Base-by-base conservation (phyloP, 768 basidiomycete species). In the Trametes villosa region DNA sequence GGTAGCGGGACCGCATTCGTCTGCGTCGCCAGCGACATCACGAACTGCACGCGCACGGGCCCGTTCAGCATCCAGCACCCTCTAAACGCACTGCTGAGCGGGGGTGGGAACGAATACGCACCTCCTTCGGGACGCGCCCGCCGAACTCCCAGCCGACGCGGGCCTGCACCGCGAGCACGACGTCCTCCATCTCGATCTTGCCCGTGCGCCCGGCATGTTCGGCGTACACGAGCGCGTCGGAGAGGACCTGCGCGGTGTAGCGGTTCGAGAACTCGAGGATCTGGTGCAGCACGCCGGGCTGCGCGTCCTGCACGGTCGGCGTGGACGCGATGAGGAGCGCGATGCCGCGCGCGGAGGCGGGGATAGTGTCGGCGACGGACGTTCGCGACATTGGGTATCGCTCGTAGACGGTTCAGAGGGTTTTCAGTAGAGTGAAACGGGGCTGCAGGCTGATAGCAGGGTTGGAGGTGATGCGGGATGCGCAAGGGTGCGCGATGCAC, bases 61-160 rank as follows among this genome's bases (percentile, higher is more conserved):
- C 2, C 18, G 15, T 2, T 30, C 15, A 31, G 27, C 7, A 9
- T 6, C 7, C 26, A 27, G 33, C 7, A 2, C 0, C 29, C 27
- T 13, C 5, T 29, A 22, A 24, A 8, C 2, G 18, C 30, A 9
- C 9, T 24, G 51, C 20, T 20, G 20, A 2, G 44, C 7, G 38
- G 34, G 11, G 22, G 36, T 18, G 26, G 56, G 3, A 26, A 29
- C 6, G 24, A n/a, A 22, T 26, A 73, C 78, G 29, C 57, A 94
- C 92, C 85, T 94, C 92, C 76, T 94, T 94, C 3, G 92, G 92
- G 29, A 94, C 85, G 38, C 92, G 82, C 7, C 93, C 92, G 24
- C 92, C 92, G 71, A 93, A 90, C 73, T 94, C 93, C 93, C 93
- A 94, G 42, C 92, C 93, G 4, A 94, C 93, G 57, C 92, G 86